phyloP scores from a whole-genome alignment of 2,329 filamentous ascomycete species.

The Nannizzia gypsea region DNA sequence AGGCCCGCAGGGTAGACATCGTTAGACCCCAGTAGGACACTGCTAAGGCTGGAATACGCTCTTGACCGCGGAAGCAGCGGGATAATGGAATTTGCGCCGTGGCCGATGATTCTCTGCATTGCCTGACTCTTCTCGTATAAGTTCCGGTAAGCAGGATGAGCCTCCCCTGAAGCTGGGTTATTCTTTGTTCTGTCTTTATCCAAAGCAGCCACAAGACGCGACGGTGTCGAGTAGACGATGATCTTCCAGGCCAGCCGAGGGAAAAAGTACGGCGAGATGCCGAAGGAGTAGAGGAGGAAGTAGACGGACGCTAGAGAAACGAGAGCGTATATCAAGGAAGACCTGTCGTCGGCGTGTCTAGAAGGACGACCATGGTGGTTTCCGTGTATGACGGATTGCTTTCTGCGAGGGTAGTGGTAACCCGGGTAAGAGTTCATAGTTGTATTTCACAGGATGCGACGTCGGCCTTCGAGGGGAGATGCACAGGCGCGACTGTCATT shows the following conservation, averaged over 20 bases:
- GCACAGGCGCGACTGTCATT: background rate
- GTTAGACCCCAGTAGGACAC: slow-evolving; percentile 26
- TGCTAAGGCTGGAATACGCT: slow-evolving; percentile 43
- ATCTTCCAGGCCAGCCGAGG: slow-evolving; percentile 28
- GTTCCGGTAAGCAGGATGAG: slow-evolving; percentile 25
- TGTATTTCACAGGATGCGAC: background rate
- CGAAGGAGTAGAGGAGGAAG: slow-evolving; percentile 22
- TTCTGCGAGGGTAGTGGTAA: slow-evolving; percentile 15
- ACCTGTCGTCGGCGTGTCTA: slow-evolving; percentile 20
- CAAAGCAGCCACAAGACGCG: slow-evolving; percentile 34
- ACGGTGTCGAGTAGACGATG: slow-evolving; percentile 30
- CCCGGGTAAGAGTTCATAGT: slow-evolving; percentile 6
- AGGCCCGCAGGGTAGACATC: slow-evolving; percentile 47
- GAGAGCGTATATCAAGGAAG: slow-evolving; percentile 22
- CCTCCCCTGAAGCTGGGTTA: background rate
- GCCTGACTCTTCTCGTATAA: slow-evolving; percentile 50
- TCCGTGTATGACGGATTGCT: slow-evolving; percentile 9
- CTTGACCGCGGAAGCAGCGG: slow-evolving; percentile 39
- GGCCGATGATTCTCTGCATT: slow-evolving; percentile 51
- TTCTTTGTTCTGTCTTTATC: slow-evolving; percentile 28
- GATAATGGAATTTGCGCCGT: slow-evolving; percentile 46
- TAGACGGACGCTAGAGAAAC: slow-evolving; percentile 22
- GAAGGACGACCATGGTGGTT: slow-evolving; percentile 26
- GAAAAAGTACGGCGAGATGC: slow-evolving; percentile 20
- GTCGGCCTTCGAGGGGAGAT: background rate